Evolutionary conservation across 805 yeast genomes (phyloP).

Genomic region (Suhomyces canberraensis): DNA sequence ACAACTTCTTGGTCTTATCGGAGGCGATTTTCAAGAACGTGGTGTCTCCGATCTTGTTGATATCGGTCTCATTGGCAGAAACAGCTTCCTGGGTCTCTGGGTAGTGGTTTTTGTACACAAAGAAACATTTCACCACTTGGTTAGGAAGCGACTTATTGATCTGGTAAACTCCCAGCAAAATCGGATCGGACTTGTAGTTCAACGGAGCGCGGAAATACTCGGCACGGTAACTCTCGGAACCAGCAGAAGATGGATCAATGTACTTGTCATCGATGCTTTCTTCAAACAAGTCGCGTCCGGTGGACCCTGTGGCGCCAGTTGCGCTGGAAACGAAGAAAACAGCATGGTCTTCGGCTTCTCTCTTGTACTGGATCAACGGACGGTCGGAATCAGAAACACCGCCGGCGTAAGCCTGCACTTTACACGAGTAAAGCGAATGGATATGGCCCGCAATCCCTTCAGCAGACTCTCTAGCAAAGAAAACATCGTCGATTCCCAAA

Average conservation of each 20-base stretch:
- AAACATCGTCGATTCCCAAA: conserved; percentile 88
- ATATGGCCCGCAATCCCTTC: conserved; percentile 79
- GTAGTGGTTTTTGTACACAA: conserved; percentile 69
- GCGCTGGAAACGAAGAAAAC: conserved; percentile 79
- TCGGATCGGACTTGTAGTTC: conserved; percentile 44
- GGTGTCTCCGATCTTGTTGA: conserved; percentile 70
- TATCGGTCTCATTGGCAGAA: conserved; percentile 43
- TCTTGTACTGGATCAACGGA: conserved; percentile 71
- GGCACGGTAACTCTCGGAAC: conserved; percentile 54
- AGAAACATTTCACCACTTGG: conserved; percentile 65
- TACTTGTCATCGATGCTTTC: conserved; percentile 77
- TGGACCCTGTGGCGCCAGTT: conserved; percentile 35
- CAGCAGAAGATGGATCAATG: conserved; percentile 51
- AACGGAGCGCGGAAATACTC: conserved; percentile 76
- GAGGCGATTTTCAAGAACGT: conserved; percentile 78
- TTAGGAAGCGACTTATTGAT: conserved; percentile 33
- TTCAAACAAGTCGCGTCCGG: conserved; percentile 54
- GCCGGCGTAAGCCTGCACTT: conserved; percentile 79
- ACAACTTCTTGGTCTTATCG: conserved; percentile 71
- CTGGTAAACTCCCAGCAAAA: conserved; percentile 37
- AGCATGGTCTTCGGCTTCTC: conserved; percentile 82
- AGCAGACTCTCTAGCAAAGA: conserved; percentile 82
- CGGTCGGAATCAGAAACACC: conserved; percentile 36
- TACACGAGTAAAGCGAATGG: conserved; percentile 87
- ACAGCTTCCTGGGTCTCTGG: conserved; percentile 9